Conservation (phyloP, 805 yeast genomes). For the Phaffomyces thermotolerans region DNA sequence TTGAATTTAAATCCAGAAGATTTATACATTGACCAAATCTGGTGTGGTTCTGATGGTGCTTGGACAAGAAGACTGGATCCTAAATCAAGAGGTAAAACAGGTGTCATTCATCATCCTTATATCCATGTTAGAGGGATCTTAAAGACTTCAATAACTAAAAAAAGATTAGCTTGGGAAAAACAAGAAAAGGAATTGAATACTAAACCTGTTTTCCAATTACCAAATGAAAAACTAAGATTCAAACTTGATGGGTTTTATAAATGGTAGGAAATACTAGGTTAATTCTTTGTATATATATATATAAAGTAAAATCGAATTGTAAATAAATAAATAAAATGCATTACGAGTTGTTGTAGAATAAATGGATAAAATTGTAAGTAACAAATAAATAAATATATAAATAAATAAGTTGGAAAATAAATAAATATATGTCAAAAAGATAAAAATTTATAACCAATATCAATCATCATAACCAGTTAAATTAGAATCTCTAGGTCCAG, state of each 20-base stretch:
- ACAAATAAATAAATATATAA: slow-evolving; percentile 2
- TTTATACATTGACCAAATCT: slow-evolving; percentile 68
- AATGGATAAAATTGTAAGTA: not conserved
- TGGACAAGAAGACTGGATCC: slow-evolving; percentile 65
- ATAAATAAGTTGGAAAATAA: slow-evolving; percentile 10
- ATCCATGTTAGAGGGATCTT: slow-evolving; percentile 77
- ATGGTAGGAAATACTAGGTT: slow-evolving; percentile 31
- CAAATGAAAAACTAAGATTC: slow-evolving; percentile 41
- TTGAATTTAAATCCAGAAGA: slow-evolving; percentile 53
- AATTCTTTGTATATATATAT: slow-evolving; percentile 2
- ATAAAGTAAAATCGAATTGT: slow-evolving; percentile 1
- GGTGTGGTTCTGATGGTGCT: slow-evolving; percentile 88
- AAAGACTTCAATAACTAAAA: slow-evolving; percentile 56
- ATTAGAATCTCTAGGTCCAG: slow-evolving; percentile 40
- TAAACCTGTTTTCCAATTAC: slow-evolving; percentile 47
- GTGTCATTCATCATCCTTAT: slow-evolving; percentile 66
- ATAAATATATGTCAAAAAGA: slow-evolving; percentile 4
- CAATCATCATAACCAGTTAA: slow-evolving; percentile 53
- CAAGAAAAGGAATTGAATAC: slow-evolving; percentile 37
- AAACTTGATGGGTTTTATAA: slow-evolving; percentile 44
- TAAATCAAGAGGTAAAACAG: slow-evolving; percentile 88
- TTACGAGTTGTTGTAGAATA: not conserved
- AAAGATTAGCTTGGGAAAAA: slow-evolving; percentile 54
- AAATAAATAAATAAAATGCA: slow-evolving; percentile 6
- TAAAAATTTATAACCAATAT: not conserved